Percentiles rank a stretch among this genome's conserved stretches.
Evolutionary conservation across 306 rosid species (phyloP).

Genomic region (Lathyrus aphaca): DNA sequence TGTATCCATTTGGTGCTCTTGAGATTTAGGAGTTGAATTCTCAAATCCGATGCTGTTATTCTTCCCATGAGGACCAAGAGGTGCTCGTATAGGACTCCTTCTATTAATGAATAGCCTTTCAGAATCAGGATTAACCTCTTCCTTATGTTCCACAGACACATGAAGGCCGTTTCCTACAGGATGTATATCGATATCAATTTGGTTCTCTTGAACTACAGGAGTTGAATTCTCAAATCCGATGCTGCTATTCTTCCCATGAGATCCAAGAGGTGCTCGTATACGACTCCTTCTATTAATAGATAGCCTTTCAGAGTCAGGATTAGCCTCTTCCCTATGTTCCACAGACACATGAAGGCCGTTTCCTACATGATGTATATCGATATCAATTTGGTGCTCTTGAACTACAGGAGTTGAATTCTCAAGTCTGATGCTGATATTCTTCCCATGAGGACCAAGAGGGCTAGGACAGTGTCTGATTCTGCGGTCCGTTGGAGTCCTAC

Average conservation of each 20-base stretch:
- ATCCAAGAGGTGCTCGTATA: constrained; percentile 59
- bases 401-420: constrained; percentile 46
- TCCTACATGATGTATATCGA: constrained; percentile 48
- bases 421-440: constrained; percentile 32
- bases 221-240: constrained; percentile 42
- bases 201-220: constrained; percentile 48
- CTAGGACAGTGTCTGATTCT: constrained; percentile 56
- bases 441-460: constrained; percentile 59
- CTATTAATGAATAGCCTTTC: constrained; percentile 38
- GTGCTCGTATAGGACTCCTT: constrained; percentile 56
- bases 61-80: constrained; percentile 60
- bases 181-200: constrained; percentile 38
- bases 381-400: too few relatives aligned
- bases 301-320: constrained; percentile 19
- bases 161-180: constrained; percentile 54
- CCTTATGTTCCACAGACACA: constrained; percentile 56
- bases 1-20: constrained; percentile 43
- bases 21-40: constrained; percentile 41
- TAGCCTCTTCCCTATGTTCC: constrained; percentile 68
- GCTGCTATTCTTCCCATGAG: constrained; percentile 49
- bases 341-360: constrained; percentile 49
- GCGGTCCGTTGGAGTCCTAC: constrained; percentile 69
- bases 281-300: constrained; percentile 43
- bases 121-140: constrained; percentile 63
- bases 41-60: constrained; percentile 38